Conservation (phyloP, 2,329 filamentous ascomycete species). For the Pyrenochaeta sp. region DNA sequence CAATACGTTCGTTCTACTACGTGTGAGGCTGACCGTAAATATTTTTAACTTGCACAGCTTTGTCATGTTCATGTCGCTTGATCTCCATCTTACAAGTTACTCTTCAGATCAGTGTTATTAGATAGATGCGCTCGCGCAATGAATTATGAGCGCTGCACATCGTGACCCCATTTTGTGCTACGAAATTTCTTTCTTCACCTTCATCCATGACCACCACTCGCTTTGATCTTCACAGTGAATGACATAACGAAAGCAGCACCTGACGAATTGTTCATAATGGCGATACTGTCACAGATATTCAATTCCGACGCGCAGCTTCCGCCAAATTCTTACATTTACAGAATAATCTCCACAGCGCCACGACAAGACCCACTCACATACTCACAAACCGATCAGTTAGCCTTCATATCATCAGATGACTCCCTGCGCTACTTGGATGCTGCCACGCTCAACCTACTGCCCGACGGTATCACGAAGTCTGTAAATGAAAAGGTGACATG, state of each 20-base stretch:
- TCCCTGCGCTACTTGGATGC: slow-evolving; percentile 73
- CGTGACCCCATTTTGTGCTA: background rate
- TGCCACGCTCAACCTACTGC: slow-evolving; percentile 61
- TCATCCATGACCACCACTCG: background rate
- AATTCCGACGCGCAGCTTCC: slow-evolving; percentile 38
- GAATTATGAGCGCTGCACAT: background rate
- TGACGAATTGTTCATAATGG: slow-evolving; percentile 19
- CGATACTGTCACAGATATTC: slow-evolving; percentile 23
- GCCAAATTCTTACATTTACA: slow-evolving; percentile 51
- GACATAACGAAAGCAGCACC: background rate
- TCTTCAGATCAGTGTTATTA: background rate
- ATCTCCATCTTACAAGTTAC: background rate
- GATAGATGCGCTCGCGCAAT: background rate
- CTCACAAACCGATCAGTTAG: slow-evolving; percentile 54
- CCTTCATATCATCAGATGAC: slow-evolving; percentile 75
- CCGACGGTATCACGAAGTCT: slow-evolving; percentile 59
- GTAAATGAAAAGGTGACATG: slow-evolving; percentile 71
- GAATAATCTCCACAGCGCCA: slow-evolving; percentile 43
- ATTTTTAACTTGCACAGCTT: background rate
- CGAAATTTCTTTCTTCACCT: slow-evolving; percentile 24
- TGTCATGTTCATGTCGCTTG: background rate
- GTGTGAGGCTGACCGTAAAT: background rate
- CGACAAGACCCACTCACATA: slow-evolving; percentile 44
- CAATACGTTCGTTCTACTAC: background rate
- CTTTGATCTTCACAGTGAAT: background rate